phyloP scores from a whole-genome alignment of 2,329 filamentous ascomycete genomes.

The Fusarium sarcochroum region DNA sequence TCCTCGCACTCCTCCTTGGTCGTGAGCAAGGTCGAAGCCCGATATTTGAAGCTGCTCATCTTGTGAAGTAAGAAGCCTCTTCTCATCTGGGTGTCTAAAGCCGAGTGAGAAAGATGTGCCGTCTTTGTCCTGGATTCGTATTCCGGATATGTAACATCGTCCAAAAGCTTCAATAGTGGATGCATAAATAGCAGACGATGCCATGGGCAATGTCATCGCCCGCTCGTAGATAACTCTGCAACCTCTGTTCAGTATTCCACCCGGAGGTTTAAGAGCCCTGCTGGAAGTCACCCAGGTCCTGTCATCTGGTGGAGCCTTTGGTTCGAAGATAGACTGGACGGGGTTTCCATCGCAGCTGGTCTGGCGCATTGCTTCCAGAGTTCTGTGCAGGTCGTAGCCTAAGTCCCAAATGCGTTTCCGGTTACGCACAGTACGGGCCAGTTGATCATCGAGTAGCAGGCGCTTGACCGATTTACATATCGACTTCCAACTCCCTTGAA shows the following conservation, averaged over 20 bases:
- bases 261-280: not conserved
- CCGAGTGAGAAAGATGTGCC: not conserved
- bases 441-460: not conserved
- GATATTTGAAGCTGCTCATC: not conserved
- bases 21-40: slow-evolving; percentile 1
- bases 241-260: not conserved
- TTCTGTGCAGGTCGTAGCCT: not conserved
- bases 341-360: not conserved
- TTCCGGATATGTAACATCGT: not conserved
- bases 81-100: not conserved
- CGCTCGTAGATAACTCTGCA: not conserved
- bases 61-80: not conserved
- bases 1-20: slow-evolving; percentile 7
- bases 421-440: not conserved
- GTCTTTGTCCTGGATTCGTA: not conserved
- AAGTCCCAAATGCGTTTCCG: not conserved
- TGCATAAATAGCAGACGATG: not conserved
- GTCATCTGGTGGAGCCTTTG: not conserved
- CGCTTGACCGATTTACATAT: not conserved
- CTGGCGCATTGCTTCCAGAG: not conserved
- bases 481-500: not conserved
- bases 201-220: not conserved
- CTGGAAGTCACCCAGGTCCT: not conserved
- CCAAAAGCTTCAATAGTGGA: not conserved
- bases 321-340: not conserved